Evolutionary conservation across 768 basidiomycete species (phyloP), one percentile per base, ranked within the genome.

Genomic region (Exidia glandulosa): DNA sequence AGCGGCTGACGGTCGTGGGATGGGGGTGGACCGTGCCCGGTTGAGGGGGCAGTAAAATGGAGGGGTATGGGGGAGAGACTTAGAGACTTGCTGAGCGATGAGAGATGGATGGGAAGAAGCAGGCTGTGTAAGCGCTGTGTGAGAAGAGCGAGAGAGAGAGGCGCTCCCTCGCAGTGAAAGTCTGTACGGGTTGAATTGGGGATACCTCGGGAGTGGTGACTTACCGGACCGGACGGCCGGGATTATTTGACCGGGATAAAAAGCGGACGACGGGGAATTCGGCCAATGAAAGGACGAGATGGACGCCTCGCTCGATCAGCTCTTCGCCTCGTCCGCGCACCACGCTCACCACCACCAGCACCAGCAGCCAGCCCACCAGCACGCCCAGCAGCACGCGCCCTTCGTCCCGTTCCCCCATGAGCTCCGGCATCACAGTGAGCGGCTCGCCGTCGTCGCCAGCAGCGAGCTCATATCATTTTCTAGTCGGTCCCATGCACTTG

Each of bases 251-350:
- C 19, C 41, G 41, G 41, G 41, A 45, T 45, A 45, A 45, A 45
- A 45, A 19, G 41, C 41, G 41, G 41, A 23, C 6, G 19, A 23
- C n/a, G 41, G 16, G 34, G 34, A 16, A 23, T 58, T 58, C 31
- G 37, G 75, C 77, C 76, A 79, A 79, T 79, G 75, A 23, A 23
- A 45, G 5, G 7, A 23, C 16, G 7, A 36, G 34, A 75, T 76
- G 75, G 74, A 75, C 74, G 77, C 79, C 75, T 76, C 74, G 73
- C 81, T 80, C 74, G 79, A 79, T 80, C 79, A 80, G 68, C 77
- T 83, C 73, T 83, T 82, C 77, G n/a, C n/a, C n/a, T n/a, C n/a
- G n/a, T n/a, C n/a, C n/a, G 79, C 82, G 74, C 80, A 81, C 66
- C 71, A 76, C 60, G 64, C 70, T 61, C 75, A 75, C 63, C 65